Percentiles rank a stretch among this genome's conserved stretches.
Evolutionary conservation across 2,329 filamentous ascomycete genomes (phyloP).

Genomic region (Mariannaea elegans): DNA sequence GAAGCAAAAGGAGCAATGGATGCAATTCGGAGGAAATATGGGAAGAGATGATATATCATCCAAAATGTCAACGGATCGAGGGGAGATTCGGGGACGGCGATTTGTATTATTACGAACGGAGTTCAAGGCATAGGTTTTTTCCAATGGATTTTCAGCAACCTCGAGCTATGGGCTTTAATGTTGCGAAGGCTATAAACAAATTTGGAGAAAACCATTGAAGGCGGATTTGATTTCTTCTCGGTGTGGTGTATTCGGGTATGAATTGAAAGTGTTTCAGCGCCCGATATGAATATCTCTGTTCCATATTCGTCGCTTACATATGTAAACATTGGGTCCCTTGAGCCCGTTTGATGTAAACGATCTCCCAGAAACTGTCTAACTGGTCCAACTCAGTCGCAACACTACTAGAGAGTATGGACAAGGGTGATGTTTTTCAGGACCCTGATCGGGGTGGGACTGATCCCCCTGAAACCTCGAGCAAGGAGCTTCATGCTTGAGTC

Average conservation of each 20-base stretch:
- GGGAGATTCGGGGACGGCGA: background rate
- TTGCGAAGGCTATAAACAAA: constrained; percentile 8
- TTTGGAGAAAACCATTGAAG: constrained; percentile 1
- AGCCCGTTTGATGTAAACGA: background rate
- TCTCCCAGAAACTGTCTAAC: too few species aligned
- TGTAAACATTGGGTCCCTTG: background rate
- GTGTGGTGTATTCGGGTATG: background rate
- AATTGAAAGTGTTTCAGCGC: background rate
- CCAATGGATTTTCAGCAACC: background rate
- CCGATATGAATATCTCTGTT: background rate
- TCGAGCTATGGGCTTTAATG: constrained; percentile 10
- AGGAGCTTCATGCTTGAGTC: too few species aligned
- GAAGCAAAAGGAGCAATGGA: background rate
- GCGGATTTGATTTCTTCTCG: constrained; percentile 2
- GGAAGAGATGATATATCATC: background rate
- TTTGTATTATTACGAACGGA: constrained; percentile 14
- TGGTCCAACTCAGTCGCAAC: too few species aligned
- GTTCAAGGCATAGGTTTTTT: background rate
- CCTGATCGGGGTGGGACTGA: background rate
- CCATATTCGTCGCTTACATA: background rate
- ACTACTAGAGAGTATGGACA: background rate
- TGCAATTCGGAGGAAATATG: background rate
- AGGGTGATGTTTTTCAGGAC: background rate
- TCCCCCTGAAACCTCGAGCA: too few species aligned
- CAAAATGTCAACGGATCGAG: constrained; percentile 1